Evolutionary conservation across 83 land plant genomes (phyloP).

Genomic region (Picea abies): DNA sequence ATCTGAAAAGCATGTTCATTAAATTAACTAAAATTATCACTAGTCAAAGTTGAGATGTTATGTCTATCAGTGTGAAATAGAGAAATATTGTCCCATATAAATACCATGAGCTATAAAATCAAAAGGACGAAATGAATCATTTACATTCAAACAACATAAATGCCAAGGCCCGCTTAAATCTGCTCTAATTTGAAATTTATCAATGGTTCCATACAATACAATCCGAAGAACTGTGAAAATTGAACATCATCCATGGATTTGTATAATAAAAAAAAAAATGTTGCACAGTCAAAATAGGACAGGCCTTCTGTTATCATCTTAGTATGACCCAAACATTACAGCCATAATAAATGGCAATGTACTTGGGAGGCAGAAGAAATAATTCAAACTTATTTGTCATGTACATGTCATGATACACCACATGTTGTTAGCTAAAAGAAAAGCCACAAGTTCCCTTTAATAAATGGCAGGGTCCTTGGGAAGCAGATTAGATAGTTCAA

Average conservation of each 20-base stretch:
- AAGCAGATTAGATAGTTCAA: too few relatives aligned
- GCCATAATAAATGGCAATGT: neutral
- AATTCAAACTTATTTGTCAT: constrained; percentile 13
- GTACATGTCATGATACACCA: constrained; percentile 13
- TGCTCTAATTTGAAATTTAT: neutral
- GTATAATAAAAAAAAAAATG: constrained; percentile 11
- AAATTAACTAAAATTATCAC: neutral
- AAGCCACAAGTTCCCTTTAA: neutral
- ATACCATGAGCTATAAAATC: too few relatives aligned
- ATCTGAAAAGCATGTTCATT: neutral
- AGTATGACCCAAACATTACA: constrained; percentile 7
- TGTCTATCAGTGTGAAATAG: too few relatives aligned
- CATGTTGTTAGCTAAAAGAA: constrained; percentile 9
- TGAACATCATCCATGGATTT: neutral
- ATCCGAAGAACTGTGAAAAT: neutral
- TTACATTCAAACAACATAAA: neutral
- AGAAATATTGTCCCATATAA: too few relatives aligned
- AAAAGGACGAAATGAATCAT: too few relatives aligned
- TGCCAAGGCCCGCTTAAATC: neutral
- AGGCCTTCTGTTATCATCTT: neutral
- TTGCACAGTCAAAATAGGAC: constrained; percentile 2
- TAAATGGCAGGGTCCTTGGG: too few relatives aligned
- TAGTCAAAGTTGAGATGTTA: neutral
- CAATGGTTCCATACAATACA: neutral
- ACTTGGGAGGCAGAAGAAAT: constrained; percentile 2